Conservation (phyloP, 2,329 filamentous ascomycete species). For the Gliomastix tumulicola region DNA sequence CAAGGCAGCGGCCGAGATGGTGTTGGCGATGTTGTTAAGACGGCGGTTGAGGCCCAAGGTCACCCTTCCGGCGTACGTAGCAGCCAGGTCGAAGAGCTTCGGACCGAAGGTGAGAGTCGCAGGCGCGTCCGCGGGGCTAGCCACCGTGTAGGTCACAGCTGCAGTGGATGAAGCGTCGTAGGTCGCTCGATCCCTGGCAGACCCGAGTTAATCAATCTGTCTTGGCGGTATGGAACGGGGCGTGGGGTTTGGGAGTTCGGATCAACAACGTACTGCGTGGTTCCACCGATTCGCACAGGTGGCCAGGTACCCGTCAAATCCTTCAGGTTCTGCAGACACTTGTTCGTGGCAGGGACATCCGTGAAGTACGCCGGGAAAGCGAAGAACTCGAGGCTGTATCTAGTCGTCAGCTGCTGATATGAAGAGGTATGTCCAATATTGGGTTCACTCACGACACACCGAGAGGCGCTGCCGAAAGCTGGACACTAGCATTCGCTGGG, state of each 20-base stretch:
- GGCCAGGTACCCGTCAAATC: slow-evolving; percentile 42
- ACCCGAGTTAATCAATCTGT: neutral
- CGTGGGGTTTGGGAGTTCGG: no score
- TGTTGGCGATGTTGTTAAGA: slow-evolving; percentile 45
- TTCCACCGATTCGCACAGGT: slow-evolving; percentile 50
- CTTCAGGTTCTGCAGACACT: slow-evolving; percentile 45
- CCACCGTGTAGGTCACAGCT: slow-evolving; percentile 44
- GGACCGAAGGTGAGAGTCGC: slow-evolving; percentile 42
- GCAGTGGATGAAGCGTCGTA: slow-evolving; percentile 36
- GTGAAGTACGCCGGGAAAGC: slow-evolving; percentile 46
- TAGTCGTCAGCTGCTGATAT: neutral
- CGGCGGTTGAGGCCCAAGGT: slow-evolving; percentile 47
- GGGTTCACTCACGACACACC: slow-evolving; percentile 31
- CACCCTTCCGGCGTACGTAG: slow-evolving; percentile 38
- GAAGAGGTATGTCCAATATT: no score
- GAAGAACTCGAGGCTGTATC: slow-evolving; percentile 47
- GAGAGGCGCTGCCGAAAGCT: slow-evolving; percentile 31
- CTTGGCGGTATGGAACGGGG: neutral
- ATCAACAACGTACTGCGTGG: slow-evolving; percentile 40
- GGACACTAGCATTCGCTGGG: slow-evolving; percentile 17
- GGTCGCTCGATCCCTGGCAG: slow-evolving; percentile 34
- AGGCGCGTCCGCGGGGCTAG: slow-evolving; percentile 38
- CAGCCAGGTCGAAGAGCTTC: slow-evolving; percentile 42
- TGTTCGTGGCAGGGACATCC: slow-evolving; percentile 39
- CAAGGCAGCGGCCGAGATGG: slow-evolving; percentile 39